Base-by-base conservation (phyloP, 1,284 basidiomycete genomes). In the Porogramme epimiltina region DNA sequence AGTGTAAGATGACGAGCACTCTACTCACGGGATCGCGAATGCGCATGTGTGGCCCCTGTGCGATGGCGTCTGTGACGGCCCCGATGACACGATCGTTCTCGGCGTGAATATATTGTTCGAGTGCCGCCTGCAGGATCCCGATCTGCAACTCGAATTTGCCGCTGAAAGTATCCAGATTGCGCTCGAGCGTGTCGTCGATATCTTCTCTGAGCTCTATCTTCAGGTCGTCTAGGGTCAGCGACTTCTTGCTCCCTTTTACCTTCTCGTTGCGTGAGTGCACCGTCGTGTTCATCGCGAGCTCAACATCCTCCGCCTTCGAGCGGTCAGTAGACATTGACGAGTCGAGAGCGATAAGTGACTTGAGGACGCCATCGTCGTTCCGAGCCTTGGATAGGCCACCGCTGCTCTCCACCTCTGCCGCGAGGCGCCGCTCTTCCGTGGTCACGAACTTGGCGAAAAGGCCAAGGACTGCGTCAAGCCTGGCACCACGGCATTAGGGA, bases 331-430 rank as follows among this genome's bases (percentile, higher is more conserved):
- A 41, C 9, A 46, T 20, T 1, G 42, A 20, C 9, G 25, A 28
- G 16, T 50, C 48, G 8, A 50, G 24, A 3, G 48, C 45, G 18
- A 52, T 39, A 26, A 62, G 54, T 23, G 60, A 59, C 34, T 56
- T 53, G 18, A 67, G 44, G 0, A 40, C 44, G 0, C 36, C 46
- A 25, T 66, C 64, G 49, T 53, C 52, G 13, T 31, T 36, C 2
- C 52, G 36, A 4, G 38, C 45, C 28, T 46, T 50, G n/a, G n/a
- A 28, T 16, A 24, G 13, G 3, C 51, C 51, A 19, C 51, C 51
- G 56, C 10, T 63, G 57, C 3, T 26, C 23, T 48, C 72, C 67
- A 62, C 71, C 73, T 38, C 64, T 58, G 70, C 73, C 3, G 37
- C 46, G 41, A 54, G 26, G 25, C 38, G 36, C 15, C 38, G 47